Evolutionary conservation across 2,329 filamentous ascomycete genomes (phyloP).

Genomic region (Phialocephala subalpina): DNA sequence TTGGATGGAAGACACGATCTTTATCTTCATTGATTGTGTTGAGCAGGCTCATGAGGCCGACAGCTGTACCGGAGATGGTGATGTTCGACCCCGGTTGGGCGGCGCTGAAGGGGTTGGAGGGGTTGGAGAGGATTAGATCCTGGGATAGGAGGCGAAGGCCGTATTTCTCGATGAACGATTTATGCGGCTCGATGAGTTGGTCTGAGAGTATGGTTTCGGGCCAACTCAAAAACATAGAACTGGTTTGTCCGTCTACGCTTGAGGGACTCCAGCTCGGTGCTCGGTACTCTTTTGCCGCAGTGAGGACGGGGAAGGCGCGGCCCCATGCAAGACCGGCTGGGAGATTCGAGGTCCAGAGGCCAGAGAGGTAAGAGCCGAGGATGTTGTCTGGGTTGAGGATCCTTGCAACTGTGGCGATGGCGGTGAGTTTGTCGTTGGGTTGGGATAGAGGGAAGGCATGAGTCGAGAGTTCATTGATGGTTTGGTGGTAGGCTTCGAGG

Average conservation of each 20-base stretch:
- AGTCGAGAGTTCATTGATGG: conserved; percentile 31
- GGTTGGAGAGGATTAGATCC: neutral
- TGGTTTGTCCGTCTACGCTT: conserved; percentile 19
- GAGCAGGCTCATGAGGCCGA: conserved; percentile 5
- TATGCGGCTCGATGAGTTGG: neutral
- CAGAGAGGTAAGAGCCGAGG: conserved; percentile 20
- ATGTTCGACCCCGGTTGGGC: neutral
- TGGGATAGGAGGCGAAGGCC: neutral
- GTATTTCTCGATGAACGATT: neutral
- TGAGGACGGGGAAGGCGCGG: conserved; percentile 1
- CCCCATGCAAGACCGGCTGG: conserved; percentile 15
- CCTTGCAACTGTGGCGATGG: conserved; percentile 36
- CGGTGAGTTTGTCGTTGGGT: conserved; percentile 38
- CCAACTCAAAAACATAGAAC: neutral
- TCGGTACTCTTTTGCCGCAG: conserved; percentile 10
- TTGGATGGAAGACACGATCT: neutral
- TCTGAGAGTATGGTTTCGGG: conserved; percentile 12
- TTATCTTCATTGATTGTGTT: neutral
- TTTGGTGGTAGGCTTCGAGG: conserved; percentile 22
- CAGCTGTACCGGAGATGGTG: neutral
- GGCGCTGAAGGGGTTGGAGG: neutral
- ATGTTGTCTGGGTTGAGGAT: conserved; percentile 11
- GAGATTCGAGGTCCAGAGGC: conserved; percentile 20
- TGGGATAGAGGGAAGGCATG: conserved; percentile 32
- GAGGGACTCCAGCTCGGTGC: conserved; percentile 20